These are phyloP conservation scores for Capniomyces stellatus DNA, from an alignment of 371 early-diverging fungal genomes.

Conservation along the genomic window DNA sequence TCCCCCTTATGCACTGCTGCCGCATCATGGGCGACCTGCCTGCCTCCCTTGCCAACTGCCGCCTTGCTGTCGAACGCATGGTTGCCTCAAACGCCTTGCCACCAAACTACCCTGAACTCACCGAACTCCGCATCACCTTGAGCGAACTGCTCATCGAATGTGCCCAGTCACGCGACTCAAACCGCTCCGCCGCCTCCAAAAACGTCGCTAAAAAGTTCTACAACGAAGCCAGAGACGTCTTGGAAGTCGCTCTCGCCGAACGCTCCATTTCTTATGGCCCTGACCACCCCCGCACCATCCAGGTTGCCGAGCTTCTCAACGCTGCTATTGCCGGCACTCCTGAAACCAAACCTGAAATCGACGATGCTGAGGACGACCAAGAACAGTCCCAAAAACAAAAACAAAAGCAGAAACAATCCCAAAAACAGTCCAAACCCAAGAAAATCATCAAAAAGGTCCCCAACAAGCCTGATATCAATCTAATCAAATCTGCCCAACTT, in stretches of 20 bases:
- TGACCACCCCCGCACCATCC: constrained; percentile 19
- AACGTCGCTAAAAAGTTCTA: constrained; percentile 21
- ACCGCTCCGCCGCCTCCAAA: constrained; percentile 13
- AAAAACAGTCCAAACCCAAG: too few relatives aligned
- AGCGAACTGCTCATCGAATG: constrained; percentile 30
- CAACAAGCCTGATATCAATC: too few relatives aligned
- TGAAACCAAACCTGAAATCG: too few relatives aligned
- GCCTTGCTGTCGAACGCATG: constrained; percentile 28
- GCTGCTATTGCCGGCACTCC: too few relatives aligned
- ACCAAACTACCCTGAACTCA: constrained; percentile 33
- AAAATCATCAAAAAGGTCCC: too few relatives aligned
- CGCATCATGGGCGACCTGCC: constrained; percentile 28
- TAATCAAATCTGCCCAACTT: too few relatives aligned
- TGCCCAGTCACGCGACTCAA: constrained; percentile 15
- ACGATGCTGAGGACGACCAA: too few relatives aligned
- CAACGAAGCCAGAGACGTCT: constrained; percentile 32
- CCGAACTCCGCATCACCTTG: constrained; percentile 38
- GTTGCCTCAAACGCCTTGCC: constrained; percentile 27
- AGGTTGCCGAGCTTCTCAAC: too few relatives aligned
- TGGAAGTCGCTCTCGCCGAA: constrained; percentile 25
- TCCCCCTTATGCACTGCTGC: constrained; percentile 35
- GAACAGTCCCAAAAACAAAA: too few relatives aligned
- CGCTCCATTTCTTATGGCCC: constrained; percentile 31
- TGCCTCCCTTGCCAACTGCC: constrained; percentile 34
- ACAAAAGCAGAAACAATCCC: too few relatives aligned